These are phyloP conservation scores for Metarhizium sp. DNA, from an alignment of 2,329 filamentous ascomycete species.

Conservation along the genomic window DNA sequence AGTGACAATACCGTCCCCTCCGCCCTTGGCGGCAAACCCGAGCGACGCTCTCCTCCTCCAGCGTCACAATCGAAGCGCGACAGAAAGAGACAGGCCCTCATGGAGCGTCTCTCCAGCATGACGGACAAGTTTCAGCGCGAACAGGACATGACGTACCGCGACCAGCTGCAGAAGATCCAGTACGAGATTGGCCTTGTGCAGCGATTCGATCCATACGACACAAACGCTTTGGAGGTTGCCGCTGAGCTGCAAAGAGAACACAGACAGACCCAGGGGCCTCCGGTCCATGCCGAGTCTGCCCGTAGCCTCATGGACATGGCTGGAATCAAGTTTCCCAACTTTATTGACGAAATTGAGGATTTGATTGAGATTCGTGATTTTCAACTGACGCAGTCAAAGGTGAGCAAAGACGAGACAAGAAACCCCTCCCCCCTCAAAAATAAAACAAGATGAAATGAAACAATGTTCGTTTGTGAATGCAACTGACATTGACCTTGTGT, in stretches of 20 bases:
- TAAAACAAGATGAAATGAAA: background rate
- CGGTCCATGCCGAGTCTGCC: conserved; percentile 30
- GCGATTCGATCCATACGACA: conserved; percentile 71
- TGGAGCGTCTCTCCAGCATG: conserved; percentile 68
- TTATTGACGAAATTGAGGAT: conserved; percentile 79
- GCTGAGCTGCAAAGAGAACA: conserved; percentile 50
- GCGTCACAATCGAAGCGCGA: conserved; percentile 70
- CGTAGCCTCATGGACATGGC: conserved; percentile 61
- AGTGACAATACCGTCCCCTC: conserved; percentile 26
- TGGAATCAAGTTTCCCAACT: conserved; percentile 76
- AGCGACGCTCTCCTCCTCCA: conserved; percentile 27
- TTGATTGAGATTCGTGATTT: conserved; percentile 81
- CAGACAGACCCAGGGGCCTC: conserved; percentile 33
- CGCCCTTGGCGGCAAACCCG: conserved; percentile 21
- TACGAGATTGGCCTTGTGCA: conserved; percentile 81
- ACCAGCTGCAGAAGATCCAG: conserved; percentile 86
- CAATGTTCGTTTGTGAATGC: background rate
- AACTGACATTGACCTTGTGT: conserved; percentile 3
- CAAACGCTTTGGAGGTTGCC: conserved; percentile 64
- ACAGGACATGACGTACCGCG: conserved; percentile 74
- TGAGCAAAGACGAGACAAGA: conserved; percentile 31
- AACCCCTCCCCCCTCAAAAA: too few relatives aligned
- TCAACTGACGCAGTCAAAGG: conserved; percentile 71
- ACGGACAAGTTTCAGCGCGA: conserved; percentile 71
- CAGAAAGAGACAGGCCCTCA: conserved; percentile 75